Evolutionary conservation across 352 stramenopile genomes (phyloP).

Genomic region (Phytophthora syringae): DNA sequence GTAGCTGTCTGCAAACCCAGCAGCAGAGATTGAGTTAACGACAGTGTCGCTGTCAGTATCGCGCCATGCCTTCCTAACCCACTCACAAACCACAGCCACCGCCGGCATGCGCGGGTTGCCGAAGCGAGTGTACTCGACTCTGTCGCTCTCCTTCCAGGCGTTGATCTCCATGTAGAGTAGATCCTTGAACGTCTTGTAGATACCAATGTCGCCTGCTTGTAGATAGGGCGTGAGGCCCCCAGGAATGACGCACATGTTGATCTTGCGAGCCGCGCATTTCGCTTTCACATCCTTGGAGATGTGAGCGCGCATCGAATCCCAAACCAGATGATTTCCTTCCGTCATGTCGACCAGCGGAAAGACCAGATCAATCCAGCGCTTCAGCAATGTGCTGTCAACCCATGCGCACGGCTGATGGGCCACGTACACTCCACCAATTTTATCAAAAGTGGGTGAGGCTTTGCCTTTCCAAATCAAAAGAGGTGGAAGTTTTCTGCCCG

Average conservation of each 20-base stretch:
- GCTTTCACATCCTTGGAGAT: constrained; percentile 16
- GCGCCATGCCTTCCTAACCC: constrained; percentile 5
- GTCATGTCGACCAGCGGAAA: constrained; percentile 10
- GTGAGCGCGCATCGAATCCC: constrained; percentile 4
- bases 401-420: constrained; percentile 10
- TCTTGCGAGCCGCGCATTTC: constrained; percentile 5
- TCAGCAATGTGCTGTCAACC: constrained; percentile 12
- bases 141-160: constrained; percentile 17
- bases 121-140: constrained; percentile 1
- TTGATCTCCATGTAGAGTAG: constrained; percentile 1
- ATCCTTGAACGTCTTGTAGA: constrained; percentile 24
- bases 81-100: not conserved
- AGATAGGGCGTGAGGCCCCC: constrained; percentile 7
- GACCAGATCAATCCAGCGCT: constrained; percentile 1
- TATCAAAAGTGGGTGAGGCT: not conserved
- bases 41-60: constrained; percentile 1
- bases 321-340: constrained; percentile 7
- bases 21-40: not conserved
- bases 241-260: constrained; percentile 5
- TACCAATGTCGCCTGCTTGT: constrained; percentile 6
- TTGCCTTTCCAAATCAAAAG: constrained; percentile 22
- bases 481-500: constrained; percentile 18
- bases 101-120: constrained; percentile 6
- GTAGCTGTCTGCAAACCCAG: not conserved
- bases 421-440: constrained; percentile 5